Evolutionary conservation across 2,329 filamentous ascomycete genomes (phyloP).

Genomic region (Aspergillaceae sp.): DNA sequence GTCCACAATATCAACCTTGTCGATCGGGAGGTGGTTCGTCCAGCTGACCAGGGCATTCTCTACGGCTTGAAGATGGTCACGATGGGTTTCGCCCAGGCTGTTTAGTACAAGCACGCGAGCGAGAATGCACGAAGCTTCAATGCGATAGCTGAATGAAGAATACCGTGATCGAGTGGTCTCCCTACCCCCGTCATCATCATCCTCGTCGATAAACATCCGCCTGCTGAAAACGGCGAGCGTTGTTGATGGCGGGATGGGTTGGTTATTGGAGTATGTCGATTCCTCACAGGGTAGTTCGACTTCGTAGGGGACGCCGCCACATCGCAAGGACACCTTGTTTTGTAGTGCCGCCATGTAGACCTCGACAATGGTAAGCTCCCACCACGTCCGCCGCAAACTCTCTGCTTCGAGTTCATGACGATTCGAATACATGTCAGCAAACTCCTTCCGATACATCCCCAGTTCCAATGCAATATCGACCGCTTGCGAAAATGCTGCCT

Average conservation of each 20-base stretch:
- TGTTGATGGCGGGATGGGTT: conserved; percentile 50
- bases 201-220: conserved; percentile 54
- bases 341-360: conserved; percentile 67
- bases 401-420: conserved; percentile 62
- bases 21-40: conserved; percentile 63
- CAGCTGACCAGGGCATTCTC: conserved; percentile 57
- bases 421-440: conserved; percentile 27
- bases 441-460: conserved; percentile 62
- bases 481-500: conserved; percentile 47
- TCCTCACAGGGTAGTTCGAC: conserved; percentile 74
- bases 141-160: conserved; percentile 75
- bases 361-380: conserved; percentile 68
- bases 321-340: conserved; percentile 44
- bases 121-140: conserved; percentile 68
- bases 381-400: conserved; percentile 80
- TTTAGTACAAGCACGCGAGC: conserved; percentile 56
- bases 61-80: conserved; percentile 51
- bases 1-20: conserved; percentile 61
- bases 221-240: conserved; percentile 52
- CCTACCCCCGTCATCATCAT: conserved; percentile 55
- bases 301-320: conserved; percentile 59
- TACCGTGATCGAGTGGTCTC: conserved; percentile 41
- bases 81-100: conserved; percentile 29
- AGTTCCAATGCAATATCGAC: conserved; percentile 65
- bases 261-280: conserved; percentile 41